These are phyloP conservation scores for Drechslerella stenobrocha DNA, from an alignment of 2,329 filamentous ascomycete species.

Conservation along the genomic window DNA sequence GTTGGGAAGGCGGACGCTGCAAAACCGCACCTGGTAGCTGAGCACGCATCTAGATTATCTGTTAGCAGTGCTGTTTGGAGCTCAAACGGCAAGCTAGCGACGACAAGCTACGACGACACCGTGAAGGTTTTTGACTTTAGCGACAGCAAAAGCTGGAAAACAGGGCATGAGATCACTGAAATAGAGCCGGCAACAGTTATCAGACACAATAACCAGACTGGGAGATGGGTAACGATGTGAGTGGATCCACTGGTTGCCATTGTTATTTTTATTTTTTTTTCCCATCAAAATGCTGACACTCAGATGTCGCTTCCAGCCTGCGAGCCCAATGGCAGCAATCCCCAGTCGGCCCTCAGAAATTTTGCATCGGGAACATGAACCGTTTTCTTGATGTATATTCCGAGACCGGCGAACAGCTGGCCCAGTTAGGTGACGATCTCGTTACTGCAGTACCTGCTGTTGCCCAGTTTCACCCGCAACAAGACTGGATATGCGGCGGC, in stretches of 20 bases:
- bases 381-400: constrained; percentile 91
- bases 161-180: constrained; percentile 64
- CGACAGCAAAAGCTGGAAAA: constrained; percentile 64
- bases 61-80: constrained; percentile 95
- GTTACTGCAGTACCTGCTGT: constrained; percentile 95
- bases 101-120: constrained; percentile 90
- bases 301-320: constrained; percentile 58
- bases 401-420: constrained; percentile 79
- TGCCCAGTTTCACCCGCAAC: constrained; percentile 81
- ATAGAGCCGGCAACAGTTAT: constrained; percentile 73
- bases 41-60: constrained; percentile 79
- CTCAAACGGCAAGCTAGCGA: constrained; percentile 79
- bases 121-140: constrained; percentile 77
- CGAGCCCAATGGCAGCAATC: constrained; percentile 86
- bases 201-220: constrained; percentile 92
- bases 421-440: constrained; percentile 81
- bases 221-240: constrained; percentile 70
- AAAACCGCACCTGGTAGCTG: constrained; percentile 71
- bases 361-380: constrained; percentile 96
- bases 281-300: constrained; percentile 7
- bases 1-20: constrained; percentile 63
- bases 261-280: no score
- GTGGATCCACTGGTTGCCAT: no score
- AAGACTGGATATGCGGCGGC: constrained; percentile 89
- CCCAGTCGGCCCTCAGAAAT: constrained; percentile 77